Conservation (phyloP, 306 rosid genomes). For the Morella rubra region DNA sequence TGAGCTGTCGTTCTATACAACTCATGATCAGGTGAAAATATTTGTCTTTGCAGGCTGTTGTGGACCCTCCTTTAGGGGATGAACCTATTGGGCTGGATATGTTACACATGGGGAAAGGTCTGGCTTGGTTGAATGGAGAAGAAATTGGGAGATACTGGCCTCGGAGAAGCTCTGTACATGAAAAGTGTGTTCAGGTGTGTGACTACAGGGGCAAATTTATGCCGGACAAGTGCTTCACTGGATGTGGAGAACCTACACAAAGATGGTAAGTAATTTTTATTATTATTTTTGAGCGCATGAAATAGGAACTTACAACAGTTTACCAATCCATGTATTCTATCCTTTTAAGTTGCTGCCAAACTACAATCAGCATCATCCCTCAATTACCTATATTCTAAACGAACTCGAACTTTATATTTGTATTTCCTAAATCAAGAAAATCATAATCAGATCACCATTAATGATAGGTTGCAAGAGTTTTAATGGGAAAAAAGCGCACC, state of each 20-base stretch:
- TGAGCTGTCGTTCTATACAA: slow-evolving; percentile 4
- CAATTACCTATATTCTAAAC: too few species aligned
- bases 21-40: background rate
- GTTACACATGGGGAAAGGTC: slow-evolving; percentile 92
- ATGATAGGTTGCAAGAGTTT: background rate
- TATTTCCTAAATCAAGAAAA: background rate
- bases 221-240: slow-evolving; percentile 84
- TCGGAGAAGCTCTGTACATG: slow-evolving; percentile 50
- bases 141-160: slow-evolving; percentile 99
- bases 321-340: background rate
- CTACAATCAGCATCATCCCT: background rate
- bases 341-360: background rate
- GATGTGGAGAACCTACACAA: slow-evolving; percentile 92
- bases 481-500: too few species aligned
- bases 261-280: slow-evolving; percentile 55
- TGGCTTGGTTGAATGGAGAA: slow-evolving; percentile 97
- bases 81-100: slow-evolving; percentile 93
- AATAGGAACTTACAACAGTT: too few species aligned
- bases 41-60: slow-evolving; percentile 51
- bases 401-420: too few species aligned
- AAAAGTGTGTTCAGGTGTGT: slow-evolving; percentile 70
- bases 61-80: slow-evolving; percentile 74
- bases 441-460: background rate
- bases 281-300: too few species aligned
- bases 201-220: slow-evolving; percentile 82